phyloP scores from a whole-genome alignment of 1,284 basidiomycete genomes.

The Leccinum pachyderme region DNA sequence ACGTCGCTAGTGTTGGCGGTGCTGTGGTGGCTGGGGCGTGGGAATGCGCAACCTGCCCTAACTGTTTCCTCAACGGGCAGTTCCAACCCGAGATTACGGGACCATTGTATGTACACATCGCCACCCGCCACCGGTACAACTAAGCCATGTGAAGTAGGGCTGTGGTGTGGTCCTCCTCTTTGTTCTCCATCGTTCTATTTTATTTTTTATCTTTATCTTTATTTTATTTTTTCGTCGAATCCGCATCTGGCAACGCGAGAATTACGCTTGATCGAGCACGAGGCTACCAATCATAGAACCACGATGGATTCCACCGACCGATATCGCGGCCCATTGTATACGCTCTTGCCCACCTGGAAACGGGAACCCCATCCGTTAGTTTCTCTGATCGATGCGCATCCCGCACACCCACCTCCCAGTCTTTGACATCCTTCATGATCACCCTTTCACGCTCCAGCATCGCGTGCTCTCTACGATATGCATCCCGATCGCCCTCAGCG shows the following conservation, averaged over 20 bases:
- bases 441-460: constrained; percentile 78
- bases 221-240: constrained; percentile 9
- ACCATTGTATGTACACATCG: constrained; percentile 28
- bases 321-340: constrained; percentile 85
- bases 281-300: constrained; percentile 47
- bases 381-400: constrained; percentile 24
- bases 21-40: constrained; percentile 3
- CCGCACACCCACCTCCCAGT: constrained; percentile 81
- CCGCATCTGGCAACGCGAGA: constrained; percentile 10
- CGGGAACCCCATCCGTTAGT: constrained; percentile 21
- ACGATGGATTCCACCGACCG: constrained; percentile 63
- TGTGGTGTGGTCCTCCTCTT: constrained; percentile 20
- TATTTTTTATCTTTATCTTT: background rate
- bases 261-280: constrained; percentile 7
- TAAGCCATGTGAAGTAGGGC: constrained; percentile 25
- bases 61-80: background rate
- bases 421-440: constrained; percentile 95
- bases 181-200: constrained; percentile 11
- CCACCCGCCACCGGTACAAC: constrained; percentile 35
- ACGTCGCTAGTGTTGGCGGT: constrained; percentile 16
- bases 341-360: constrained; percentile 70
- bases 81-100: constrained; percentile 12
- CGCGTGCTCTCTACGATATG: constrained; percentile 82
- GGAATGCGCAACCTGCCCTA: constrained; percentile 25
- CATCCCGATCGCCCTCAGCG: constrained; percentile 92